Base-by-base conservation (phyloP, 768 basidiomycete genomes). In the Suillus hirtellus region DNA sequence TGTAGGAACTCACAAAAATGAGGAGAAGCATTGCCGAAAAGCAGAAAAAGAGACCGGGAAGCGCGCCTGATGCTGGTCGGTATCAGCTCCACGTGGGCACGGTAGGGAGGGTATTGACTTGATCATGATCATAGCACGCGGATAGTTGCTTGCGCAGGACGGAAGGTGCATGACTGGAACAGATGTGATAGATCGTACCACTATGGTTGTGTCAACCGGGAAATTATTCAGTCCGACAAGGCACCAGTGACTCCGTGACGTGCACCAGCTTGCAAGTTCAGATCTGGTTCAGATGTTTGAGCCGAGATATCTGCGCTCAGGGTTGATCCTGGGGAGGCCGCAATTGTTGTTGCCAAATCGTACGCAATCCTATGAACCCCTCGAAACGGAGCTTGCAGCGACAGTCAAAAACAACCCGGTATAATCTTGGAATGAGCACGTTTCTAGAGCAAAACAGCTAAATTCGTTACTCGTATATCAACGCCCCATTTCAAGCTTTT, bases 231-330 rank as follows among this genome's bases (percentile, higher is more conserved):
- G 9, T 38, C 37, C 21, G 37, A 40, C 38, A 40, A 56, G 38
- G 38, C 15, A 56, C 15, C 5, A 38, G 38, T 40, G 37, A 21
- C 17, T 56, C 35, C 34, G 15, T 38, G n/a, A 38, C n/a, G 31
- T 37, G 34, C 37, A 38, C 55, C 21, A 56, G 52, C 52, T 35
- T 53, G 38, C 21, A 56, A 40, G 24, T 53, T 53, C 52, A 53
- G 52, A 53, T 34, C 34, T 53, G 21, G 37, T 56, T 56, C 55
- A 40, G 21, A 21, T 56, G 5, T 24, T 8, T 27, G 24, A 17
- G 21, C 38, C 55, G 55, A 56, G 17, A 8, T 19, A 40, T 27
- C 15, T 12, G 38, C 55, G 8, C 14, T 24, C 55, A 27, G 14
- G n/a, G 15, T 24, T 14, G 15, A n/a, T 9, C 15, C 55, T 19